phyloP scores from a whole-genome alignment of 345 rosid genomes.

The Populus deltoides region DNA sequence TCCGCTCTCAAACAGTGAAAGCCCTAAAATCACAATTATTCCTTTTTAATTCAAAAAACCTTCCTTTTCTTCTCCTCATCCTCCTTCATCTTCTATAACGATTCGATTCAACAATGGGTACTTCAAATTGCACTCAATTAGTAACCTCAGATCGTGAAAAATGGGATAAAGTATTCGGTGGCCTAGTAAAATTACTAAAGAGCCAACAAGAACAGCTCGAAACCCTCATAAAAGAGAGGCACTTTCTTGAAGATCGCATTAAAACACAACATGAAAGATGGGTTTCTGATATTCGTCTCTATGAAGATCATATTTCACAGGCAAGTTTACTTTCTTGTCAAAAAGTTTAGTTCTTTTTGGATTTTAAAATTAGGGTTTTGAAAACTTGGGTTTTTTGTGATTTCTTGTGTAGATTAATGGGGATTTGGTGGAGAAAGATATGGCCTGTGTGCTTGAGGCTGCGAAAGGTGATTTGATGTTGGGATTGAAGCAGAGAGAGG shows the following conservation, averaged over 20 bases:
- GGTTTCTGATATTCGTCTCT: slow-evolving; percentile 45
- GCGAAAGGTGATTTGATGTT: slow-evolving; percentile 51
- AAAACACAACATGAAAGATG: slow-evolving; percentile 42
- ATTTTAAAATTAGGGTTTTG: slow-evolving; percentile 31
- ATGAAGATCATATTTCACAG: slow-evolving; percentile 49
- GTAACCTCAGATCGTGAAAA: slow-evolving; percentile 44
- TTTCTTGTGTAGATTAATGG: slow-evolving; percentile 39
- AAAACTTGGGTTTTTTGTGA: slow-evolving; percentile 8
- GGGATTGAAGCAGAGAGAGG: slow-evolving; percentile 57
- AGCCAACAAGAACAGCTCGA: slow-evolving; percentile 65
- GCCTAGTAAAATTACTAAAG: slow-evolving; percentile 47
- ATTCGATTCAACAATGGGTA: slow-evolving; percentile 20
- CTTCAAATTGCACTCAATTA: slow-evolving; percentile 13
- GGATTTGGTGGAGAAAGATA: slow-evolving; percentile 40
- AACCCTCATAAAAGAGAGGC: slow-evolving; percentile 54
- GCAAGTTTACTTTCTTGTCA: slow-evolving; percentile 20
- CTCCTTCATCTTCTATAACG: not conserved
- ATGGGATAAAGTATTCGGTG: slow-evolving; percentile 55
- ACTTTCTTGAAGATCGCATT: slow-evolving; percentile 50
- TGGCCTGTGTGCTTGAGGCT: slow-evolving; percentile 41
- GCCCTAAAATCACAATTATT: not conserved
- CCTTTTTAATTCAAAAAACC: not conserved
- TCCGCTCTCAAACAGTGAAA: not conserved
- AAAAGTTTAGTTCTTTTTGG: slow-evolving; percentile 11
- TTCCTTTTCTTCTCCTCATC: not conserved